Conservation (phyloP, 2,329 filamentous ascomycete genomes). For the Escovopsis sp. region DNA sequence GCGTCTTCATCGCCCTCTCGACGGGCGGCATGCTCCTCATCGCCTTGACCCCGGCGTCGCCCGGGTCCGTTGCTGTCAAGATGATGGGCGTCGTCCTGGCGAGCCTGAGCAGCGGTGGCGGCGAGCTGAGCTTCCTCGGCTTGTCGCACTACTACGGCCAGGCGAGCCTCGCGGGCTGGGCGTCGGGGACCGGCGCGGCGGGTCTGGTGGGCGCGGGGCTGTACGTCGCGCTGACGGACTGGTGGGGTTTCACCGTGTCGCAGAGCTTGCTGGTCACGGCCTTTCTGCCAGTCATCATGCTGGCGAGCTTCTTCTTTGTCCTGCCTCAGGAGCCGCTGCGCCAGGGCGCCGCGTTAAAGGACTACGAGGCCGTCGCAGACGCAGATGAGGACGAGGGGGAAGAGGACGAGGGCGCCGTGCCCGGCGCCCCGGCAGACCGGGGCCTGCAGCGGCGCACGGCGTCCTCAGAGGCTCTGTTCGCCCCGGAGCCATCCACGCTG, state of each 20-base stretch:
- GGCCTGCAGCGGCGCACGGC: constrained; percentile 17
- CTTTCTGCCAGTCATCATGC: constrained; percentile 67
- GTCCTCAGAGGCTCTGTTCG: constrained; percentile 31
- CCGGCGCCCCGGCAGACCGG: no score
- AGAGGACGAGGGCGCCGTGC: constrained; percentile 13
- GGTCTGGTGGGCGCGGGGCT: constrained; percentile 75
- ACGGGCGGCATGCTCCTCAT: constrained; percentile 80
- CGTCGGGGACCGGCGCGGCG: constrained; percentile 79
- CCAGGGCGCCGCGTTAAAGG: constrained; percentile 26
- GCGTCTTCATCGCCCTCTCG: constrained; percentile 61
- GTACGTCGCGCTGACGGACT: constrained; percentile 76
- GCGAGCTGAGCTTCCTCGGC: constrained; percentile 81
- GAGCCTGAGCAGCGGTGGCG: constrained; percentile 71
- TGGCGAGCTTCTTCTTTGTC: constrained; percentile 71
- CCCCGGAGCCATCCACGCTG: constrained; percentile 22
- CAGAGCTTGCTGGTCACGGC: constrained; percentile 65
- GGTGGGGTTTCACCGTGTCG: constrained; percentile 58
- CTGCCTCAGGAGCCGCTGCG: constrained; percentile 55
- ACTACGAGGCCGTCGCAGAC: constrained; percentile 39
- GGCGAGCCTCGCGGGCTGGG: constrained; percentile 80
- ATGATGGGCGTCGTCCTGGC: constrained; percentile 73
- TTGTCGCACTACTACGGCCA: constrained; percentile 88
- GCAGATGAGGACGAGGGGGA: constrained; percentile 24
- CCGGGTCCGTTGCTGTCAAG: constrained; percentile 62
- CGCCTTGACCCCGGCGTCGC: constrained; percentile 57